phyloP scores from a whole-genome alignment of 1,139 yeast genomes.

The Diutina siamensis region DNA sequence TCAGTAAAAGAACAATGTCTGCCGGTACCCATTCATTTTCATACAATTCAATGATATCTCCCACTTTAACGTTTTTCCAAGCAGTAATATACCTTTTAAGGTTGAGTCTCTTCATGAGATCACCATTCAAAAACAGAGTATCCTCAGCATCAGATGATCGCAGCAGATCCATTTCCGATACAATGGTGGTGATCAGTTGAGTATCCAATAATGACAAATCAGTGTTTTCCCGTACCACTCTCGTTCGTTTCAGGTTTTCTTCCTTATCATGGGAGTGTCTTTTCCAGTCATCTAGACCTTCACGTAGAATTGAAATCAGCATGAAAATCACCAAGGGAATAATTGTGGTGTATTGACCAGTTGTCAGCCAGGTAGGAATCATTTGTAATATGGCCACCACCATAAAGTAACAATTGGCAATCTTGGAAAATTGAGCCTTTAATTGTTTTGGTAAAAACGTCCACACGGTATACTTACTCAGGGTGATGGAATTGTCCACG shows the following conservation, averaged over 20 bases:
- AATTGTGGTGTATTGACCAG: slow-evolving; percentile 93
- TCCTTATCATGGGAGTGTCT: slow-evolving; percentile 77
- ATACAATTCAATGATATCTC: slow-evolving; percentile 61
- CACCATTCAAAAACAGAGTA: slow-evolving; percentile 13
- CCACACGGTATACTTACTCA: slow-evolving; percentile 75
- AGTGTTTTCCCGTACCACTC: slow-evolving; percentile 25
- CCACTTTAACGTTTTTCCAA: slow-evolving; percentile 79
- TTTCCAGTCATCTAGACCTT: slow-evolving; percentile 87
- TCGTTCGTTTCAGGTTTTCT: slow-evolving; percentile 60
- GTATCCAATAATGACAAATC: slow-evolving; percentile 21
- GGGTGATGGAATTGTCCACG: slow-evolving; percentile 58
- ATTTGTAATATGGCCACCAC: slow-evolving; percentile 84
- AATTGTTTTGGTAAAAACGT: slow-evolving; percentile 83
- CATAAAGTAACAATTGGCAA: slow-evolving; percentile 83
- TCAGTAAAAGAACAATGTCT: slow-evolving; percentile 61
- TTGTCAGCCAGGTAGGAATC: slow-evolving; percentile 97
- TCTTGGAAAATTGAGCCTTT: slow-evolving; percentile 80
- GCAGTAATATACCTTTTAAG: slow-evolving; percentile 23
- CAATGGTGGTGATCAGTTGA: slow-evolving; percentile 25
- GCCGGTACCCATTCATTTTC: slow-evolving; percentile 94
- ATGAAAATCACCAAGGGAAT: slow-evolving; percentile 79
- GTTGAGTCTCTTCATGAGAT: slow-evolving; percentile 22
- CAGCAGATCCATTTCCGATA: slow-evolving; percentile 21
- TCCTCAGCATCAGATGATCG: slow-evolving; percentile 5
- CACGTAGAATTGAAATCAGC: slow-evolving; percentile 83